phyloP scores from a whole-genome alignment of 106 monocot species.

The Alisma plantagoaquatica region DNA sequence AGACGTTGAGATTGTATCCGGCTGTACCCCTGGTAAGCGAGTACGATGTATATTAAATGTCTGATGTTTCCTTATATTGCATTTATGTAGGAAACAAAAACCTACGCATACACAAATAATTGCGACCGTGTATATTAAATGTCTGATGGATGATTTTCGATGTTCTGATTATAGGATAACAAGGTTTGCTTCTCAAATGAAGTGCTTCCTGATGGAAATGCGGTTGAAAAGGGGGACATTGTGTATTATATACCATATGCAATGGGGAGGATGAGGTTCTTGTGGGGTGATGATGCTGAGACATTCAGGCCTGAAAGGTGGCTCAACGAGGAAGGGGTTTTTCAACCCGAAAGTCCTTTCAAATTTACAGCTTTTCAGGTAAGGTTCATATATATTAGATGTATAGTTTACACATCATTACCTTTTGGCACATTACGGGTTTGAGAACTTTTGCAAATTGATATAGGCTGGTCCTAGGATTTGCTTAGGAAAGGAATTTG shows the following conservation, averaged over 20 bases:
- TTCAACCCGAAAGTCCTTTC: slow-evolving; percentile 5
- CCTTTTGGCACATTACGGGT: too few relatives aligned
- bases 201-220: not conserved
- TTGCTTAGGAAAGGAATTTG: too few relatives aligned
- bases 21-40: slow-evolving; percentile 49
- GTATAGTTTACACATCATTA: too few relatives aligned
- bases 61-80: too few relatives aligned
- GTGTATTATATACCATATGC: not conserved
- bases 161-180: not conserved
- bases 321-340: slow-evolving; percentile 5
- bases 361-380: too few relatives aligned
- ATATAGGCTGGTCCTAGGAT: slow-evolving; percentile 1
- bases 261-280: slow-evolving; percentile 6
- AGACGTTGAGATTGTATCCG: slow-evolving; percentile 56
- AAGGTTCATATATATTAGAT: too few relatives aligned
- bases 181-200: slow-evolving; percentile 8
- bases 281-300: too few relatives aligned
- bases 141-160: too few relatives aligned
- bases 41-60: too few relatives aligned
- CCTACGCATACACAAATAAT: too few relatives aligned
- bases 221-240: not conserved
- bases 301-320: slow-evolving; percentile 9
- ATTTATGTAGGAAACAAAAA: too few relatives aligned
- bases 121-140: too few relatives aligned
- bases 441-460: not conserved